phyloP scores from a whole-genome alignment of 1,284 basidiomycete species.

The Pulveroboletus sp. region DNA sequence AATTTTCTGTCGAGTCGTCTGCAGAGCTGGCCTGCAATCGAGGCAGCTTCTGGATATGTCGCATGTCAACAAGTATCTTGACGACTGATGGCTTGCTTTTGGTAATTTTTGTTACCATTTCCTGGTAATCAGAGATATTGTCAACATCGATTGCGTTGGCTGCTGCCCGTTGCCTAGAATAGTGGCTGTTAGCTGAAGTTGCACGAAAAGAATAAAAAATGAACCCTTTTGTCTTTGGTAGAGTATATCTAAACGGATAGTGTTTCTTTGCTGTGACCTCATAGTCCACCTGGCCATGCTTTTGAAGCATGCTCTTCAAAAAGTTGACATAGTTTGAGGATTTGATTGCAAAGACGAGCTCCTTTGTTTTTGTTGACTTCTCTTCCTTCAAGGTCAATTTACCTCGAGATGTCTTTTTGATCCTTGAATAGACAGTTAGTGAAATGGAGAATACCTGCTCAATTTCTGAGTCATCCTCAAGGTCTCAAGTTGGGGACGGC shows the following conservation, averaged over 20 bases:
- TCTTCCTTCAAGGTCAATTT: background rate
- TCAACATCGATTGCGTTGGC: background rate
- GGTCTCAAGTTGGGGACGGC: background rate
- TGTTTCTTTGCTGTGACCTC: background rate
- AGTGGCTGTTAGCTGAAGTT: background rate
- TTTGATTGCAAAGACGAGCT: background rate
- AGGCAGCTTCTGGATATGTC: slow-evolving; percentile 11
- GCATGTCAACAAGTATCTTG: background rate
- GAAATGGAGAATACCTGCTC: background rate
- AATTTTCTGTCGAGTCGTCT: background rate
- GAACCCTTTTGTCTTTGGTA: background rate
- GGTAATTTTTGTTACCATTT: background rate
- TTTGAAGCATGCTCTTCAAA: background rate
- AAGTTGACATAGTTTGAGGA: background rate
- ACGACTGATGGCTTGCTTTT: background rate
- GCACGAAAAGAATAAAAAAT: background rate
- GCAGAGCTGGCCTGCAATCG: background rate
- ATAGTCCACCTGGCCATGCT: background rate
- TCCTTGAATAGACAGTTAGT: background rate
- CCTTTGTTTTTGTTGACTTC: background rate
- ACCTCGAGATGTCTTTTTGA: background rate
- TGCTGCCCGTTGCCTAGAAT: background rate
- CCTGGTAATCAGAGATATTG: background rate
- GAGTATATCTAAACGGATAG: background rate
- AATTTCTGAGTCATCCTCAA: background rate